A percentile compares a stretch with the other conserved stretches of the same genome.
These are phyloP conservation scores for Neurospora cerealis DNA, from an alignment of 495 filamentous ascomycete species.

Conservation along the genomic window DNA sequence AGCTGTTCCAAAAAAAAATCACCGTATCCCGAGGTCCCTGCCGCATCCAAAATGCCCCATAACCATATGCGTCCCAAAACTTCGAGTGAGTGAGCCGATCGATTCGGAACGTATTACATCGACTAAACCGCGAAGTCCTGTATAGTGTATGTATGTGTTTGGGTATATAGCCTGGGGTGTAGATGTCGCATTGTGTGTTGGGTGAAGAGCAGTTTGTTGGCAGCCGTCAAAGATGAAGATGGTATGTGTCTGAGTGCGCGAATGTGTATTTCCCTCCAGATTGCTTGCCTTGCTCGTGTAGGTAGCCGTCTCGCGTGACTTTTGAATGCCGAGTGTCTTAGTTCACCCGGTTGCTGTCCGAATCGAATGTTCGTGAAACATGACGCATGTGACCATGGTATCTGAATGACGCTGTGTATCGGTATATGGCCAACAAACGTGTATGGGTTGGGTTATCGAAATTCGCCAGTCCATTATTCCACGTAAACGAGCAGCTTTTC, in stretches of 20 bases:
- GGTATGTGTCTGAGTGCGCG: not conserved
- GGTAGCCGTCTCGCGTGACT: not conserved
- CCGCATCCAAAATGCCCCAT: not conserved
- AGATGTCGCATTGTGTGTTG: not conserved
- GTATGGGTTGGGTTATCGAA: not conserved
- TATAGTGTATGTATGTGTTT: not conserved
- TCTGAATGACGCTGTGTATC: not conserved
- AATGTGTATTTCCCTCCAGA: not conserved
- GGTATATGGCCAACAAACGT: not conserved
- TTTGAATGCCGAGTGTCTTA: not conserved
- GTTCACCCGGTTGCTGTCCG: not conserved
- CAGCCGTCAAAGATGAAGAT: not conserved
- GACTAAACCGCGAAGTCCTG: not conserved
- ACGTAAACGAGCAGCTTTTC: constrained; percentile 79
- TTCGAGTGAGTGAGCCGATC: not conserved
- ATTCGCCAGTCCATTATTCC: constrained; percentile 22
- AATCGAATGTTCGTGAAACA: not conserved
- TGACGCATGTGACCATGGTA: not conserved
- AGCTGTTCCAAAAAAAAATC: not conserved
- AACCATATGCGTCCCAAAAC: not conserved
- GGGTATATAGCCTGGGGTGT: not conserved
- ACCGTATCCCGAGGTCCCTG: not conserved
- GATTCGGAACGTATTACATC: not conserved
- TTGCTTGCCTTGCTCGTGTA: not conserved
- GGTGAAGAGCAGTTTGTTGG: not conserved